Evolutionary conservation across 805 yeast species (phyloP), one percentile per base, ranked within the genome.

Genomic region (Teunomyces tritomae): DNA sequence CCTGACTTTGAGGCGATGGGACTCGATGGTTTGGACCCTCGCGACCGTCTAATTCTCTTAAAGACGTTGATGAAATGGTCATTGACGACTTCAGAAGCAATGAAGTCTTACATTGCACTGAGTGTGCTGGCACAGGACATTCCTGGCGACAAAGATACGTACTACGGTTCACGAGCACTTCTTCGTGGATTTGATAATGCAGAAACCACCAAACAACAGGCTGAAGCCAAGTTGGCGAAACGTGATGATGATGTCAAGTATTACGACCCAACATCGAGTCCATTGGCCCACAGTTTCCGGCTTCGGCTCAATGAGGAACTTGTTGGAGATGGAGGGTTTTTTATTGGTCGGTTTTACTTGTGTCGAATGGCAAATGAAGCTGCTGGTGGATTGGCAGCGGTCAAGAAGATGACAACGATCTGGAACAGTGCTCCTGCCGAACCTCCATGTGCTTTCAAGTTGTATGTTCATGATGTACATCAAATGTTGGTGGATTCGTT

Each of bases 391-490:
- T 48, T 71, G n/a, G 52, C 66, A 4, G 62, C 73, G 1, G 48
- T 70, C 9, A 62, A 61, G 13, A 61, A 64, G 44, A 71, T 73
- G 75, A 56, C 52, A n/a, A 43, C 49, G 5, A 52, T 57, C 5
- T 58, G 62, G 57, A 43, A 58, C 1, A 46, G 52, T 11, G 47
- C 56, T 2, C 47, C 51, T 3, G 28, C 28, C 26, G 42, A 33
- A 9, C 49, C 50, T 2, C 61, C 69, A 0, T 62, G 73, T 0
- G 47, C 53, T 2, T 73, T 73, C 60, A 71, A 69, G 41, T 51
- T 73, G 28, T 73, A 71, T 48, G 77, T 73, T 11, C 71, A 72
- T 45, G 77, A 73, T 51, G 69, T 68, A 1, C 67, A 70, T 47
- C 48, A 56, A 24, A 57, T 68, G 62, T 56, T 73, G 40, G 48